Percentiles rank a stretch among this genome's conserved stretches.
These are phyloP conservation scores for Ceratocystis huliohia DNA, from an alignment of 2,329 filamentous ascomycete species.

Conservation along the genomic window DNA sequence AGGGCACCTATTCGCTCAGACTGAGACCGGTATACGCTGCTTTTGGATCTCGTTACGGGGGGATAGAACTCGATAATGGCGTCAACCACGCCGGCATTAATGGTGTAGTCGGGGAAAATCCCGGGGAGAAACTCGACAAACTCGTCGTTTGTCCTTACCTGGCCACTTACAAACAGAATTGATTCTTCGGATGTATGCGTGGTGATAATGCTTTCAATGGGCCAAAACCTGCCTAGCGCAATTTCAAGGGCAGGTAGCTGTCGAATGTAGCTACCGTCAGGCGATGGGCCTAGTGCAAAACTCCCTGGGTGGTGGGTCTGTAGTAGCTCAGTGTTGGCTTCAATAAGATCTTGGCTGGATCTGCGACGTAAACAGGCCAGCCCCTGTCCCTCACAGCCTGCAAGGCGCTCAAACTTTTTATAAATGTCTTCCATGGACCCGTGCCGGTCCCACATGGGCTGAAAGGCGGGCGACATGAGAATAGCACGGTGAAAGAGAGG, in stretches of 20 bases:
- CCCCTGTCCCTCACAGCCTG: conserved; percentile 26
- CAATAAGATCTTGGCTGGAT: conserved; percentile 23
- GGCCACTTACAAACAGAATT: conserved; percentile 26
- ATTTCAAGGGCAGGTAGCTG: conserved; percentile 28
- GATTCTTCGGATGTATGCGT: conserved; percentile 28
- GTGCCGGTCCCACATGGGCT: conserved; percentile 28
- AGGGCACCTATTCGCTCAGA: conserved; percentile 26
- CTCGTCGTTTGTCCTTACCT: conserved; percentile 26
- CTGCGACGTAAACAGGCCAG: conserved; percentile 26
- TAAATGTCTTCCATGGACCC: conserved; percentile 27
- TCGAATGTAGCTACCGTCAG: conserved; percentile 27
- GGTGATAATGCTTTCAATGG: conserved; percentile 25
- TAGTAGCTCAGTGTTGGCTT: conserved; percentile 26
- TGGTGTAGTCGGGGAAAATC: conserved; percentile 29
- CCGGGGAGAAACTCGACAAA: conserved; percentile 27
- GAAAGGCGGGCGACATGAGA: conserved; percentile 29
- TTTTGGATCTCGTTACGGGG: conserved; percentile 15
- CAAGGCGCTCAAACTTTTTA: conserved; percentile 27
- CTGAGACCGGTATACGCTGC: conserved; percentile 25
- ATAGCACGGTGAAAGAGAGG: conserved; percentile 32
- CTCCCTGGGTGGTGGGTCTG: conserved; percentile 25
- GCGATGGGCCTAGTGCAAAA: conserved; percentile 28
- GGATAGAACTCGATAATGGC: conserved; percentile 27
- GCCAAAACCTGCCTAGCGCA: conserved; percentile 25
- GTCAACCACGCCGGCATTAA: conserved; percentile 24